Evolutionary conservation across 2,329 filamentous ascomycete species (phyloP).

Genomic region (Xylaria sp.): DNA sequence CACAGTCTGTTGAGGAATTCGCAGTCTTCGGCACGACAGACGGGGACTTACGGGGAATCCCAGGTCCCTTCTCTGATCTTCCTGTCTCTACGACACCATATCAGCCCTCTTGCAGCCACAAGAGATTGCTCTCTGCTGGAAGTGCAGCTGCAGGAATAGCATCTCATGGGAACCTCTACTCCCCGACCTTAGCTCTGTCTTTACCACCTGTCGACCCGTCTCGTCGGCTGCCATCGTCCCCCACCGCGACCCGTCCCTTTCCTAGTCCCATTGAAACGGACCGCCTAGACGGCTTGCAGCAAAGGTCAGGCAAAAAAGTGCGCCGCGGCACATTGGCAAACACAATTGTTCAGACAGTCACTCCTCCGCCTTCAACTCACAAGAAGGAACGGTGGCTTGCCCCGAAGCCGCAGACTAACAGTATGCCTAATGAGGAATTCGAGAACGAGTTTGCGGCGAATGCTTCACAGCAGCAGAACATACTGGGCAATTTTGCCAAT

Average conservation of each 20-base stretch:
- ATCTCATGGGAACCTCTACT: constrained; percentile 59
- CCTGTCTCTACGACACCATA: constrained; percentile 36
- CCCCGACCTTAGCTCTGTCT: constrained; percentile 46
- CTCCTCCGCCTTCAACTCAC: constrained; percentile 53
- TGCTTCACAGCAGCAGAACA: constrained; percentile 44
- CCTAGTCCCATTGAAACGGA: constrained; percentile 30
- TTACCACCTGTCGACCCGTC: constrained; percentile 57
- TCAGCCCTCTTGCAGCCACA: constrained; percentile 36
- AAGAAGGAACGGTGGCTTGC: constrained; percentile 53
- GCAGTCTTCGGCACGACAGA: constrained; percentile 62
- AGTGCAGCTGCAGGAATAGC: constrained; percentile 47
- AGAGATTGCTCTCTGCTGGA: constrained; percentile 48
- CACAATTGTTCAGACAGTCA: constrained; percentile 47
- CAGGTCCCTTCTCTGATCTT: constrained; percentile 44
- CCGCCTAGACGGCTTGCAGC: constrained; percentile 26
- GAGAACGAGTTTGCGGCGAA: constrained; percentile 47
- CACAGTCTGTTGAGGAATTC: constrained; percentile 59
- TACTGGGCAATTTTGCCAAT: constrained; percentile 41
- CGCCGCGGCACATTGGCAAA: constrained; percentile 40
- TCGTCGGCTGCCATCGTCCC: constrained; percentile 54
- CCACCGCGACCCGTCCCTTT: constrained; percentile 38
- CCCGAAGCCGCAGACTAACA: constrained; percentile 41
- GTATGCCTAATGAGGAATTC: constrained; percentile 55
- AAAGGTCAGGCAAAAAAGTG: constrained; percentile 41
- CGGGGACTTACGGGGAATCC: constrained; percentile 48